phyloP scores from a whole-genome alignment of 768 basidiomycete species.

The Russula earlei region DNA sequence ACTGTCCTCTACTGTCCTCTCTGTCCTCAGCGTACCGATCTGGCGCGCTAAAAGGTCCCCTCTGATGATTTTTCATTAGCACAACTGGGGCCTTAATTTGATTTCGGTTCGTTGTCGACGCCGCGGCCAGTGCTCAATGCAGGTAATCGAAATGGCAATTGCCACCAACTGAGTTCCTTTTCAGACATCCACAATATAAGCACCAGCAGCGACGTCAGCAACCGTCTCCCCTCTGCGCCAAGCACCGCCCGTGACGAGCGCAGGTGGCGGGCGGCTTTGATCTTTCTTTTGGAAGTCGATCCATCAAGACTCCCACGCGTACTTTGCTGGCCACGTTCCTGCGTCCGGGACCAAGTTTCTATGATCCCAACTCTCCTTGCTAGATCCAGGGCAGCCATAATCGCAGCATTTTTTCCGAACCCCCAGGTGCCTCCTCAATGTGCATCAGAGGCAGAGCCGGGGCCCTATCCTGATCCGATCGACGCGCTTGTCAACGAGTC shows the following conservation, averaged over 20 bases:
- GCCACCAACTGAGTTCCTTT: too few species aligned
- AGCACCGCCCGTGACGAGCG: too few species aligned
- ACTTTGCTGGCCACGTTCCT: neutral
- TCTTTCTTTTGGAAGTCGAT: neutral
- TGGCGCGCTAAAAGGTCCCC: too few species aligned
- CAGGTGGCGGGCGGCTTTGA: neutral
- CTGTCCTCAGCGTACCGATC: too few species aligned
- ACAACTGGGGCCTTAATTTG: too few species aligned
- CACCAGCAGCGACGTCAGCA: neutral
- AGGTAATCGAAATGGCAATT: too few species aligned
- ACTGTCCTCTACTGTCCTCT: too few species aligned
- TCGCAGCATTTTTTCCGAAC: neutral
- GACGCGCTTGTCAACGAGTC: neutral
- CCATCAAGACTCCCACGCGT: slow-evolving; percentile 5
- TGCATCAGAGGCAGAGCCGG: neutral
- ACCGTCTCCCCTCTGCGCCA: too few species aligned
- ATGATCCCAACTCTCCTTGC: slow-evolving; percentile 3
- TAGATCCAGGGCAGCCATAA: neutral
- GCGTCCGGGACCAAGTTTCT: neutral
- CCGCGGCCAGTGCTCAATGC: too few species aligned
- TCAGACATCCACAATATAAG: neutral
- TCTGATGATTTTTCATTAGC: too few species aligned
- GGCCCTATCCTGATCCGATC: neutral
- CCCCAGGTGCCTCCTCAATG: neutral
- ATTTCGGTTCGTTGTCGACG: too few species aligned